Evolutionary conservation across 148 eudicot genomes (phyloP).

Genomic region (Camellia sinensis): DNA sequence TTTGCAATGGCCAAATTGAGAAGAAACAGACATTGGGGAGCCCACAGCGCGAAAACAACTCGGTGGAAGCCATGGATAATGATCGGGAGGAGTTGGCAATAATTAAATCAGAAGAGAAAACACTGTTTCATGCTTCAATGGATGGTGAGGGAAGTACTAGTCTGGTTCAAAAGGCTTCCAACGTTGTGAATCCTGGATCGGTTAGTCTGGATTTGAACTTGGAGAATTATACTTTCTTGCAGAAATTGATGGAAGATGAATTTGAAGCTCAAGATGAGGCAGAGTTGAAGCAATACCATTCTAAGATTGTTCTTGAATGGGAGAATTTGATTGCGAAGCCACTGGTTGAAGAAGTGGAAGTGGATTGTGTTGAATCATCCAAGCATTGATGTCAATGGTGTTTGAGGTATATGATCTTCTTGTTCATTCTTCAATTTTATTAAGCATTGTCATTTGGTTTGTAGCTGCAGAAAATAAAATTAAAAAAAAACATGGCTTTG

Average conservation of each 20-base stretch:
- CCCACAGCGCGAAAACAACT: constrained; percentile 6
- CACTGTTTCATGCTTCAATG: constrained; percentile 21
- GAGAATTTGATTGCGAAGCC: constrained; percentile 38
- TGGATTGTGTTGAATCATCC: constrained; percentile 16
- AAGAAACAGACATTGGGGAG: constrained; percentile 46
- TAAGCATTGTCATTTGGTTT: neutral
- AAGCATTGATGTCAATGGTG: constrained; percentile 2
- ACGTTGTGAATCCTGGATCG: constrained; percentile 21
- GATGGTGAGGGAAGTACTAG: constrained; percentile 22
- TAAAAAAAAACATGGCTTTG: too few species aligned
- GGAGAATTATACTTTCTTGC: constrained; percentile 58
- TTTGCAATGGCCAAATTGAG: constrained; percentile 25
- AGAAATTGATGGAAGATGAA: constrained; percentile 67
- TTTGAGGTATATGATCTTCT: neutral
- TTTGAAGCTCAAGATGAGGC: constrained; percentile 23
- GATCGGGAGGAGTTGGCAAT: constrained; percentile 26
- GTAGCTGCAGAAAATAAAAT: too few species aligned
- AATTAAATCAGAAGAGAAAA: constrained; percentile 34
- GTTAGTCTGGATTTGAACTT: constrained; percentile 31
- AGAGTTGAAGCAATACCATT: constrained; percentile 17
- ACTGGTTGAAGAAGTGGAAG: neutral
- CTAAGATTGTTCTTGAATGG: constrained; percentile 39
- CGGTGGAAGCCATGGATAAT: neutral
- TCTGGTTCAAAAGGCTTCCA: constrained; percentile 24
- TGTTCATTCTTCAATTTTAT: neutral